phyloP scores from a whole-genome alignment of 805 yeast species.

The Candida lessepsii region DNA sequence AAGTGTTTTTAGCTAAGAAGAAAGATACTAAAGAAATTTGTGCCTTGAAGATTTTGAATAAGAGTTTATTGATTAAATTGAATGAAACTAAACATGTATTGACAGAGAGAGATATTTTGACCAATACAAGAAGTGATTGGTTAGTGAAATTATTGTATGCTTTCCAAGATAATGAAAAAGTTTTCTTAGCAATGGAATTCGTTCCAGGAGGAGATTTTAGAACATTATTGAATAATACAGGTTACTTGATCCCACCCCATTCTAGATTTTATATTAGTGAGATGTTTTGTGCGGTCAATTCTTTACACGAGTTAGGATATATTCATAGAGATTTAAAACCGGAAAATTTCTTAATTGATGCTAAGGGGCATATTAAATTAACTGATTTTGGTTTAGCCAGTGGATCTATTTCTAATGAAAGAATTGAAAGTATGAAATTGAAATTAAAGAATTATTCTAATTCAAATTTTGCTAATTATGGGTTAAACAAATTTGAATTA shows the following conservation, averaged over 20 bases:
- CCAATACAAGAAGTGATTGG: constrained; percentile 97
- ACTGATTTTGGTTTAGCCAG: constrained; percentile 98
- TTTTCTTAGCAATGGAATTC: constrained; percentile 96
- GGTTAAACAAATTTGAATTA: constrained; percentile 40
- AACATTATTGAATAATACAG: constrained; percentile 89
- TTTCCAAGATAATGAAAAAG: constrained; percentile 87
- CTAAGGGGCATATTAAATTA: constrained; percentile 86
- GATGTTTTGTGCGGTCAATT: constrained; percentile 94
- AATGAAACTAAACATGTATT: constrained; percentile 95
- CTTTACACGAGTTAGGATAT: constrained; percentile 90
- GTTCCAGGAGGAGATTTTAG: constrained; percentile 99
- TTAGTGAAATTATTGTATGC: constrained; percentile 90
- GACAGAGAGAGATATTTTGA: constrained; percentile 93
- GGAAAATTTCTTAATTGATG: constrained; percentile 86
- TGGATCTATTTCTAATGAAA: constrained; percentile 88
- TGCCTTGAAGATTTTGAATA: constrained; percentile 89
- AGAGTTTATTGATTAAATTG: constrained; percentile 77
- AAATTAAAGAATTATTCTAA: constrained; percentile 70
- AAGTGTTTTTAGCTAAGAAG: constrained; percentile 93
- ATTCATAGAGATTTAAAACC: constrained; percentile 97
- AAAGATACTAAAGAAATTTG: constrained; percentile 93
- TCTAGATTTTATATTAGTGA: constrained; percentile 93
- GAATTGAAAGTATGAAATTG: constrained; percentile 89
- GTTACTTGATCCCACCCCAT: constrained; percentile 88
- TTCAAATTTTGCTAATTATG: constrained; percentile 51